phyloP scores from a whole-genome alignment of 495 filamentous ascomycete species.

The Aspergillus egyptiacus region DNA sequence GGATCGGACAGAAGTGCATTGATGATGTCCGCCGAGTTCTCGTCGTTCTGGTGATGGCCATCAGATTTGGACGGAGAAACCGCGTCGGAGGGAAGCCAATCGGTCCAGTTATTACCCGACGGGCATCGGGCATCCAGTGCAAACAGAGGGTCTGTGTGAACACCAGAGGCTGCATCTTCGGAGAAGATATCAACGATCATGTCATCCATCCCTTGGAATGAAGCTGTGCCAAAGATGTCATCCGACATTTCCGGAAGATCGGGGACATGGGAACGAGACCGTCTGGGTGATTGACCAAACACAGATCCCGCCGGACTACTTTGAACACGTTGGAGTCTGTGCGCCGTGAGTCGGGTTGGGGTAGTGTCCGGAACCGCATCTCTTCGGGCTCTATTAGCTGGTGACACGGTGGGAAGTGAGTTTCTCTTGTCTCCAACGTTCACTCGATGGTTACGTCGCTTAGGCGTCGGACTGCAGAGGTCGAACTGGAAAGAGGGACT shows the following conservation, averaged over 20 bases:
- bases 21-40: slow-evolving; percentile 33
- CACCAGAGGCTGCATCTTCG: slow-evolving; percentile 17
- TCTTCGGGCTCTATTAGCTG: slow-evolving; percentile 26
- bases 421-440: slow-evolving; percentile 47
- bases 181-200: slow-evolving; percentile 43
- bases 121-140: slow-evolving; percentile 20
- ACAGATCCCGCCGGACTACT: slow-evolving; percentile 18
- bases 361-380: slow-evolving; percentile 20
- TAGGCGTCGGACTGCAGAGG: slow-evolving; percentile 59
- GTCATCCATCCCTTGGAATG: slow-evolving; percentile 30
- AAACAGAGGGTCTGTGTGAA: slow-evolving; percentile 22
- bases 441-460: slow-evolving; percentile 35
- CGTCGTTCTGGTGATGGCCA: slow-evolving; percentile 18
- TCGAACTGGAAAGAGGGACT: slow-evolving; percentile 37
- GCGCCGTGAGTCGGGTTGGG: slow-evolving; percentile 32
- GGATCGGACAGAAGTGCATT: slow-evolving; percentile 37
- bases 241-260: slow-evolving; percentile 19
- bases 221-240: slow-evolving; percentile 20
- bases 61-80: slow-evolving; percentile 31
- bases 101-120: slow-evolving; percentile 29
- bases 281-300: slow-evolving; percentile 23
- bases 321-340: slow-evolving; percentile 34
- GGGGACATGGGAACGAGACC: slow-evolving; percentile 18
- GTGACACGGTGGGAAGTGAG: slow-evolving; percentile 33
- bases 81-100: slow-evolving; percentile 37